Conservation (phyloP, 305 asterid genomes). For the Fraxinus dipetala region DNA sequence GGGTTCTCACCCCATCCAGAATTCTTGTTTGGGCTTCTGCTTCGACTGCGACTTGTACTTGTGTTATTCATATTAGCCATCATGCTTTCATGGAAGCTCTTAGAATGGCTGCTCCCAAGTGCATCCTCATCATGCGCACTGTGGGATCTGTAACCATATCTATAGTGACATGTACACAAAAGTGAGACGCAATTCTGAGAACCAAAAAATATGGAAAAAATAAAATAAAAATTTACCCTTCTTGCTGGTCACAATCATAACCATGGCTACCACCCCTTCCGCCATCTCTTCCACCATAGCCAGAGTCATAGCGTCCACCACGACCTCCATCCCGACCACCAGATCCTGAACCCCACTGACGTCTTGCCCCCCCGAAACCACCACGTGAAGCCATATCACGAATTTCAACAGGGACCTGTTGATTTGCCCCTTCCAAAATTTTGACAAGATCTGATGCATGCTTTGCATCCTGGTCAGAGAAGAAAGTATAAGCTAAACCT, state of each 20-base stretch:
- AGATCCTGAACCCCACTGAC: constrained; percentile 71
- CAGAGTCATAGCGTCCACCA: constrained; percentile 55
- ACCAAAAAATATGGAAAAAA: not conserved
- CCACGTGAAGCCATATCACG: constrained; percentile 68
- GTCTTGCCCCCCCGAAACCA: constrained; percentile 69
- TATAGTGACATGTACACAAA: constrained; percentile 19
- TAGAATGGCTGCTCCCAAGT: constrained; percentile 38
- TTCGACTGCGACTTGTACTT: constrained; percentile 48
- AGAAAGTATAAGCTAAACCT: constrained; percentile 79
- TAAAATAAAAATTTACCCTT: constrained; percentile 34
- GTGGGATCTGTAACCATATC: constrained; percentile 38
- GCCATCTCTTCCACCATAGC: constrained; percentile 52
- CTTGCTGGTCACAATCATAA: constrained; percentile 42
- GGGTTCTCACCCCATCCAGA: constrained; percentile 44
- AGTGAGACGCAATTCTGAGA: not conserved
- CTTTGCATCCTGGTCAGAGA: constrained; percentile 77
- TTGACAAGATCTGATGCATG: constrained; percentile 83
- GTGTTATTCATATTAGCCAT: constrained; percentile 34
- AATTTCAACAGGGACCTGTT: constrained; percentile 67
- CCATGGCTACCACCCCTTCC: constrained; percentile 46
- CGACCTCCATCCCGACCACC: constrained; percentile 64
- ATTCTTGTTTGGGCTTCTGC: constrained; percentile 53
- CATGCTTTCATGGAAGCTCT: constrained; percentile 53
- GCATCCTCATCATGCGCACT: constrained; percentile 27
- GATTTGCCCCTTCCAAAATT: constrained; percentile 88